Base-by-base conservation (phyloP, 768 basidiomycete genomes). In the Suillus occidentalis region DNA sequence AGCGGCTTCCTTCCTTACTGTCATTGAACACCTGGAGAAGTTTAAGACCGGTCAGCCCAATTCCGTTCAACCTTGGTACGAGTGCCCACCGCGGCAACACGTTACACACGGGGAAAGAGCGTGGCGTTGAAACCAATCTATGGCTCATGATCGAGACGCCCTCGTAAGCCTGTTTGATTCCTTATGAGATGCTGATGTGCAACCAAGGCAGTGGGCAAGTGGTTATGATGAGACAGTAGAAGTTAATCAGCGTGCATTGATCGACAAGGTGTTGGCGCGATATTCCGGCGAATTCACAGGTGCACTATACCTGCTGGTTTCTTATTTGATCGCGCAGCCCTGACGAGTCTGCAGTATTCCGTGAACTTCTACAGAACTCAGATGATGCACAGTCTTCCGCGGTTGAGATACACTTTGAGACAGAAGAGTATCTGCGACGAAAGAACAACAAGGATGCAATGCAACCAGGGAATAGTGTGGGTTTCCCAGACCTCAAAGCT, bases 231-330 rank as follows among this genome's bases (percentile, higher is more conserved):
- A 92, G 71, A 85, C 89, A 0, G 90, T 95, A 0, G 91, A 96
- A 77, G 95, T 97, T 55, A 97, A 97, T 76, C 96, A 97, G 74
- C 86, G 96, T 22, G 95, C 95, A n/a, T 81, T 97, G 64, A 97
- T 98, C 61, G 96, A 97, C 82, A 98, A 95, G 78, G 94, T 99
- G 28, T 87, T 99, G 25, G 95, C 97, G 12, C 84, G 97, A 31
- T 99, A 99, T 78, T 93, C 91, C 14, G 96, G 94, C 61, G 95
- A 97, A 80, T 93, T 95, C 70, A 97, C 95, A 6, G 87, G 84
- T 87, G 60, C 64, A 79, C 34, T 9, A 34, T 20, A 31, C 28
- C 40, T 49, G 20, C 31, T 25, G 7, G 18, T 40, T 59, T 59
- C 25, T 58, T 28, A 6, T 64, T 36, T 64, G 16, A 49, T 49